Evolutionary conservation across 192 early-diverging fungal species (phyloP), one percentile per base, ranked within the genome.

Genomic region (Lunasporangiospora selenospora): DNA sequence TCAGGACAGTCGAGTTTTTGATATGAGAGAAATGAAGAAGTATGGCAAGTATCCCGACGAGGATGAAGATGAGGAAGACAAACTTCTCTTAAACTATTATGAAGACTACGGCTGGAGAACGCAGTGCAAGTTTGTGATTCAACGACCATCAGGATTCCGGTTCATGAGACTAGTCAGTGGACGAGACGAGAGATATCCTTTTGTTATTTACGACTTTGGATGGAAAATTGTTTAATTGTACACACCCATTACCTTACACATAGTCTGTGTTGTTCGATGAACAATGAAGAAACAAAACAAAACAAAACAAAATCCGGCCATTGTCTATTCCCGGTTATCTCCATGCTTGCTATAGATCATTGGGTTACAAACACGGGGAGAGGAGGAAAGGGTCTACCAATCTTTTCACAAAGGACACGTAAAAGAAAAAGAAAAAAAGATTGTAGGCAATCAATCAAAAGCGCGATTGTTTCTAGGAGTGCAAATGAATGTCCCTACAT

Each of bases 141-240:
- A 73, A 33, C 55, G 58, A 40, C 3, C 55, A 3, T 36, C 48
- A 15, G 61, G 61, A 52, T 73, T 63, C 49, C 54, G 69, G 36
- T 73, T 73, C 30, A 73, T 73, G 69, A 38, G 69, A 12, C 33
- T 73, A n/a, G 61, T 73, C 36, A 73, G 69, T 48, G 60, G 59
- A 3, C 55, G 42, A 6, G 49, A 73, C 33, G 69, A 73, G 53
- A 16, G 40, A 34, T 73, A 62, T 42, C 69, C 69, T 5, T 73
- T 62, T 47, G 60, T 73, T 1, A 50, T 73, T 26, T 73, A 73
- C 47, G 69, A 73, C 43, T 47, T 73, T 50, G 69, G 69, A 19
- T 73, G 69, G 69, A 73, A 73, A 26, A 61, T 73, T 13, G 32
- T 73, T 41, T 73, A 63, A 26, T 18, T 0, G n/a, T n/a, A n/a